These are phyloP conservation scores for Torulaspora microellipsoides DNA, from an alignment of 805 yeast genomes.

Conservation along the genomic window DNA sequence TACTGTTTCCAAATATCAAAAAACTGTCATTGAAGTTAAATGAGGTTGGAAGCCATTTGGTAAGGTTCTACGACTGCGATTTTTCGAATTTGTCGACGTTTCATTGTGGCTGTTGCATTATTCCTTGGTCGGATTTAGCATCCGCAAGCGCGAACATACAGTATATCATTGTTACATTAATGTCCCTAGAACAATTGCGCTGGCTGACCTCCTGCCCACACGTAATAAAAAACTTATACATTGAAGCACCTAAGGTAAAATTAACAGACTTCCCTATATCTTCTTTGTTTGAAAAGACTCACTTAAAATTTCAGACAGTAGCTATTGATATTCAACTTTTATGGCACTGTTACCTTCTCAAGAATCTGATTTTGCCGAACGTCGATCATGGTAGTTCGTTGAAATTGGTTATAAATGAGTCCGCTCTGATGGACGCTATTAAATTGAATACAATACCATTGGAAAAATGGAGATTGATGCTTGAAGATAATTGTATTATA, in stretches of 20 bases:
- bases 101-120: conserved; percentile 14
- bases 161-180: conserved; percentile 13
- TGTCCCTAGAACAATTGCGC: conserved; percentile 14
- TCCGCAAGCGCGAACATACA: conserved; percentile 5
- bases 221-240: not conserved
- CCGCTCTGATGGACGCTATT: conserved; percentile 10
- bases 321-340: conserved; percentile 12
- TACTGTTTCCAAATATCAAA: conserved; percentile 19
- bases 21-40: conserved; percentile 10
- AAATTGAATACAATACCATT: not conserved
- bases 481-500: conserved; percentile 10
- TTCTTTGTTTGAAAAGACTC: not conserved
- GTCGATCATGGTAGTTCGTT: conserved; percentile 2
- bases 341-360: conserved; percentile 21
- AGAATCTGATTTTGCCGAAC: conserved; percentile 16
- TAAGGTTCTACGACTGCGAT: conserved; percentile 18
- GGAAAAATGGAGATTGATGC: conserved; percentile 4
- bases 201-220: conserved; percentile 23
- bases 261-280: conserved; percentile 9
- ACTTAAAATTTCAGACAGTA: not conserved
- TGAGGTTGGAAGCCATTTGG: conserved; percentile 7
- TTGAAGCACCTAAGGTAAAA: conserved; percentile 3
- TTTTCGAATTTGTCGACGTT: conserved; percentile 14
- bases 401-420: conserved; percentile 13
- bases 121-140: conserved; percentile 22